phyloP scores from a whole-genome alignment of 495 filamentous ascomycete genomes.

The Choiromyces venosus region DNA sequence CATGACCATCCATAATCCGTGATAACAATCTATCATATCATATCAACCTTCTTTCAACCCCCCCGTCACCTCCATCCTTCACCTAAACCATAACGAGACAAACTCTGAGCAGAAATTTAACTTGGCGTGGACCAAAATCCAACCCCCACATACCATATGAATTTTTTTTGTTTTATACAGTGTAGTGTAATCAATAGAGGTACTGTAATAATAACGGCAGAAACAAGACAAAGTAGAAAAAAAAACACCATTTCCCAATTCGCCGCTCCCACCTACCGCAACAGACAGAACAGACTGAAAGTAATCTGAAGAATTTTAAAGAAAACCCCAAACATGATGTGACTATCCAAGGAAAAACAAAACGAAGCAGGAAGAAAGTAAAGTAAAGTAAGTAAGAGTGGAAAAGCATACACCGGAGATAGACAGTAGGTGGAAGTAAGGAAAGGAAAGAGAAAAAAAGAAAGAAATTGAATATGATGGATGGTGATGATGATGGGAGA shows the following conservation, averaged over 20 bases:
- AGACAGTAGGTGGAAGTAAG: background rate
- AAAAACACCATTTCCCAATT: slow-evolving; percentile 38
- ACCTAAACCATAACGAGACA: background rate
- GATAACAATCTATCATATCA: too few species aligned
- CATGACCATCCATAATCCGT: too few species aligned
- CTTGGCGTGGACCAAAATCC: background rate
- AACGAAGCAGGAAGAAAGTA: background rate
- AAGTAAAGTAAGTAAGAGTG: background rate
- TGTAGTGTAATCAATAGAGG: background rate
- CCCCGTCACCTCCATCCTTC: slow-evolving; percentile 9
- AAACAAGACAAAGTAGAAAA: too few species aligned
- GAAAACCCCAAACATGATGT: background rate
- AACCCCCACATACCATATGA: background rate
- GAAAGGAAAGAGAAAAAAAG: slow-evolving; percentile 4
- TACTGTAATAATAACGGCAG: background rate
- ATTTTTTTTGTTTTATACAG: slow-evolving; percentile 5
- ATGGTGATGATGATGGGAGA: slow-evolving; percentile 5
- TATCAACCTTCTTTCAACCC: too few species aligned
- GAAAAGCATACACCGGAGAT: background rate
- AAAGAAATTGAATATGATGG: slow-evolving; percentile 6
- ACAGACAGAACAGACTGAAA: too few species aligned
- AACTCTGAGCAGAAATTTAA: background rate
- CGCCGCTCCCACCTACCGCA: slow-evolving; percentile 38
- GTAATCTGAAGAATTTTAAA: too few species aligned
- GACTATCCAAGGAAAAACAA: background rate